phyloP scores from a whole-genome alignment of 192 early-diverging fungal genomes.

The Phlyctochytrium planicorne region DNA sequence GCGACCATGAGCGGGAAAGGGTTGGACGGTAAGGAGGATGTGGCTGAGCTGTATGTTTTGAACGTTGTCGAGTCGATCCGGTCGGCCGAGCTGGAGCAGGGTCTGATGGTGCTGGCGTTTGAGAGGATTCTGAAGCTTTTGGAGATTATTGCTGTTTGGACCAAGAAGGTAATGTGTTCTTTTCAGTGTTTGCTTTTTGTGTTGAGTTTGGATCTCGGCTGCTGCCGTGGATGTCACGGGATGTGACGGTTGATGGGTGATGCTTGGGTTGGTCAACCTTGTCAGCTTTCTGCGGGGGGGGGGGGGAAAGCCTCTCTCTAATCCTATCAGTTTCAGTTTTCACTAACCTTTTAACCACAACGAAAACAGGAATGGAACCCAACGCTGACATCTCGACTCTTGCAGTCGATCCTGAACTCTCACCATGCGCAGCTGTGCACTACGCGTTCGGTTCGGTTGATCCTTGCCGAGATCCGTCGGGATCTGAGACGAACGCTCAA shows the following conservation, averaged over 20 bases:
- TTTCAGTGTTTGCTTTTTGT: too few relatives aligned
- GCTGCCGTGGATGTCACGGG: too few relatives aligned
- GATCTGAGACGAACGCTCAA: constrained; percentile 63
- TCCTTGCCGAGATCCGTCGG: constrained; percentile 70
- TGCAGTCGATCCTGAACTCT: constrained; percentile 79
- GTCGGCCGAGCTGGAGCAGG: constrained; percentile 83
- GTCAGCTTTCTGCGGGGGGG: too few relatives aligned
- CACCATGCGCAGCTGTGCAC: constrained; percentile 90
- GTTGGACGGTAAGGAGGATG: constrained; percentile 38
- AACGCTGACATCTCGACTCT: constrained; percentile 73
- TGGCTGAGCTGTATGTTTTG: constrained; percentile 83
- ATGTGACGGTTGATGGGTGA: too few relatives aligned
- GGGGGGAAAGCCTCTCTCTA: too few relatives aligned
- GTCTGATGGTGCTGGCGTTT: constrained; percentile 82
- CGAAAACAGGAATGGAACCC: too few relatives aligned
- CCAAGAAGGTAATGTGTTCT: too few relatives aligned
- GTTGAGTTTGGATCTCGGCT: too few relatives aligned
- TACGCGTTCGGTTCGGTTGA: constrained; percentile 73
- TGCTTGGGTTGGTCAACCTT: too few relatives aligned
- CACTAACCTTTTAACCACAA: too few relatives aligned
- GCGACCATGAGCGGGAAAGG: constrained; percentile 5
- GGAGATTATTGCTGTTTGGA: too few relatives aligned
- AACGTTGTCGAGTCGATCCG: constrained; percentile 74
- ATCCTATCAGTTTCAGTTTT: too few relatives aligned
- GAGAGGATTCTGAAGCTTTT: constrained; percentile 51